phyloP scores from a whole-genome alignment of 2,329 filamentous ascomycete genomes.

The Rutstroemia sp. region DNA sequence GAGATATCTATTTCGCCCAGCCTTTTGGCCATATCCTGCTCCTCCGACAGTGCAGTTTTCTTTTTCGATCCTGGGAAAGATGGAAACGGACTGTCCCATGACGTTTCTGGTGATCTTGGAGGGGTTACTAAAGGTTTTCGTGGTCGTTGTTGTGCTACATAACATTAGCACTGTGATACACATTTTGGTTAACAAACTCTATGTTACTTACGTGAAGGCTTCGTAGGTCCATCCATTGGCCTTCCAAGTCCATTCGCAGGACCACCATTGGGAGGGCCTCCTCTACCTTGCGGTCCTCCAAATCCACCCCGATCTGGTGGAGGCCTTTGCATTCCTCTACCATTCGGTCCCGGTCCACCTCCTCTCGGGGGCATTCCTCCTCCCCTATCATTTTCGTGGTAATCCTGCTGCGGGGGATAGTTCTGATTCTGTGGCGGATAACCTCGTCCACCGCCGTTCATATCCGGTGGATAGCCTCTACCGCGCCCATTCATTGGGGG shows the following conservation, averaged over 20 bases:
- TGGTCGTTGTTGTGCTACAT: slow-evolving; percentile 13
- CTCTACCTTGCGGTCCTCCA: slow-evolving; percentile 22
- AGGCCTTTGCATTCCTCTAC: slow-evolving; percentile 25
- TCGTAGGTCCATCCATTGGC: slow-evolving; percentile 9
- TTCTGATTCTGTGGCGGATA: slow-evolving; percentile 25
- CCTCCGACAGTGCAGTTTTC: slow-evolving; percentile 34
- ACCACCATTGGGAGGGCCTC: slow-evolving; percentile 14
- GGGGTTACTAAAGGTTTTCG: slow-evolving; percentile 26
- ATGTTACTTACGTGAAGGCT: slow-evolving; percentile 9
- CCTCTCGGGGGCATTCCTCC: slow-evolving; percentile 21
- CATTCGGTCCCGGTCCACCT: slow-evolving; percentile 10
- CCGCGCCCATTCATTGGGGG: slow-evolving; percentile 24
- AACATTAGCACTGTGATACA: not conserved
- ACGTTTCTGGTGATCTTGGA: slow-evolving; percentile 32
- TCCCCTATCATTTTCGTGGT: slow-evolving; percentile 23
- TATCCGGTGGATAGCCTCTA: slow-evolving; percentile 12
- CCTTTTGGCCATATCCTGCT: slow-evolving; percentile 27
- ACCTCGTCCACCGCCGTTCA: slow-evolving; percentile 10
- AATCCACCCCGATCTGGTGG: slow-evolving; percentile 21
- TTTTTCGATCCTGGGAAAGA: slow-evolving; percentile 34
- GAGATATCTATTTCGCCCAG: slow-evolving; percentile 27
- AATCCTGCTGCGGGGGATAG: slow-evolving; percentile 25
- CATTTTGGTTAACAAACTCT: not conserved
- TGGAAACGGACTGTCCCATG: slow-evolving; percentile 45
- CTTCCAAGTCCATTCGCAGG: slow-evolving; percentile 10